Percentiles rank a stretch among this genome's conserved stretches.
Evolutionary conservation across 495 filamentous ascomycete species (phyloP).

Genomic region (Annulohypoxylon stygium): DNA sequence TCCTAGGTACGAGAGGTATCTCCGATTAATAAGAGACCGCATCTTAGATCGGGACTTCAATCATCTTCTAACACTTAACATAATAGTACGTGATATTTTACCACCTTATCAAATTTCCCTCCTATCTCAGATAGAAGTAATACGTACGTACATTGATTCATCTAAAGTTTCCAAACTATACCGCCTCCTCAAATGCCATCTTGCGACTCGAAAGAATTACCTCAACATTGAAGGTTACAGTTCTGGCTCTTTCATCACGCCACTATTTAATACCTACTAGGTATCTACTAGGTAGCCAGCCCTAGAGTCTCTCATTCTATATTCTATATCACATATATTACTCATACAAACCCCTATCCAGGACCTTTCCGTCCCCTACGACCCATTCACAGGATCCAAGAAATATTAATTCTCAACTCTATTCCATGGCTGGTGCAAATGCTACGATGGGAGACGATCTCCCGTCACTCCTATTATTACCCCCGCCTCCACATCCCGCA

Average conservation of each 20-base stretch:
- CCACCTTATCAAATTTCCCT: not conserved
- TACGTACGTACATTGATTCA: not conserved
- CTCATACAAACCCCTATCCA: not conserved
- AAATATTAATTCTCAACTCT: not conserved
- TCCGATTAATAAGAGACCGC: conserved; percentile 11
- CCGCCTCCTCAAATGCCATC: not conserved
- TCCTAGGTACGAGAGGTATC: not conserved
- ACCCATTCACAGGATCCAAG: not conserved
- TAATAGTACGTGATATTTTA: not conserved
- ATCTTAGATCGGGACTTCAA: not conserved
- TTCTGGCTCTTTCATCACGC: conserved; percentile 22
- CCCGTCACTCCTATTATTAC: conserved; percentile 69
- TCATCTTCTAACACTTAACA: not conserved
- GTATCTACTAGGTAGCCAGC: too few species aligned
- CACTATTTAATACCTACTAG: conserved; percentile 11
- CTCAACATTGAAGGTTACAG: not conserved
- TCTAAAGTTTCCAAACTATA: not conserved
- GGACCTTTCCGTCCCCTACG: not conserved
- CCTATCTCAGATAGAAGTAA: not conserved
- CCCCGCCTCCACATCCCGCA: conserved; percentile 65
- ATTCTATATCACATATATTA: not conserved
- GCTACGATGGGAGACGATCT: conserved; percentile 31
- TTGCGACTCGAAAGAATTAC: conserved; percentile 12
- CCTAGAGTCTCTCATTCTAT: not conserved
- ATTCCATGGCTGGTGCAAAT: conserved; percentile 3